Evolutionary conservation across 2,329 filamentous ascomycete genomes (phyloP).

Genomic region (Fusarium heterosporum): DNA sequence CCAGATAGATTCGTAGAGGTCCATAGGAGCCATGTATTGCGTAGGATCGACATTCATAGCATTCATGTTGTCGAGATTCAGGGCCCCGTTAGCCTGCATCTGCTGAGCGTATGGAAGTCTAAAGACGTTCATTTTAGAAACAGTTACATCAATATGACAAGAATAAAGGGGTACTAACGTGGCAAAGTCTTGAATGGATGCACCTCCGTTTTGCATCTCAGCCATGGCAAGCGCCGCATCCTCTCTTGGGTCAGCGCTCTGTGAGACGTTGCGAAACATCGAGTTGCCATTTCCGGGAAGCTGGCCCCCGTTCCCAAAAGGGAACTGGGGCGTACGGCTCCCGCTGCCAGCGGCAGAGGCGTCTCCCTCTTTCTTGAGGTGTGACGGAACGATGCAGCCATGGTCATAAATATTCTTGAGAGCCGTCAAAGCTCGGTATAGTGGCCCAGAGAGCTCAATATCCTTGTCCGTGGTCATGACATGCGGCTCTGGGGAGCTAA

Average conservation of each 20-base stretch:
- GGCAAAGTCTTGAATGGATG: constrained; percentile 59
- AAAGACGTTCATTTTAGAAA: constrained; percentile 37
- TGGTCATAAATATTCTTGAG: constrained; percentile 76
- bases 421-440: constrained; percentile 70
- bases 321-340: constrained; percentile 56
- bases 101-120: constrained; percentile 55
- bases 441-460: constrained; percentile 70
- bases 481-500: constrained; percentile 64
- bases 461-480: constrained; percentile 68
- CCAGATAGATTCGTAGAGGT: constrained; percentile 75
- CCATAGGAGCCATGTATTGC: constrained; percentile 73
- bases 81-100: constrained; percentile 49
- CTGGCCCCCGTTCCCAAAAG: constrained; percentile 44
- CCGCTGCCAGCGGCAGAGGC: constrained; percentile 61
- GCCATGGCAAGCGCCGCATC: constrained; percentile 74
- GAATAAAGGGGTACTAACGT: constrained; percentile 47
- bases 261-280: constrained; percentile 45
- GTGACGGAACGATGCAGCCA: constrained; percentile 65
- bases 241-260: constrained; percentile 64
- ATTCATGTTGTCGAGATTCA: constrained; percentile 59
- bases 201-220: constrained; percentile 69
- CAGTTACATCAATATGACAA: neutral
- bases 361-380: constrained; percentile 62
- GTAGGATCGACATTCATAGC: constrained; percentile 67
- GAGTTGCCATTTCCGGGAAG: constrained; percentile 40